A percentile compares a stretch with the other conserved stretches of the same genome.
Conservation (phyloP, 352 stramenopile genomes). For the Phytophthora uliginosa region DNA sequence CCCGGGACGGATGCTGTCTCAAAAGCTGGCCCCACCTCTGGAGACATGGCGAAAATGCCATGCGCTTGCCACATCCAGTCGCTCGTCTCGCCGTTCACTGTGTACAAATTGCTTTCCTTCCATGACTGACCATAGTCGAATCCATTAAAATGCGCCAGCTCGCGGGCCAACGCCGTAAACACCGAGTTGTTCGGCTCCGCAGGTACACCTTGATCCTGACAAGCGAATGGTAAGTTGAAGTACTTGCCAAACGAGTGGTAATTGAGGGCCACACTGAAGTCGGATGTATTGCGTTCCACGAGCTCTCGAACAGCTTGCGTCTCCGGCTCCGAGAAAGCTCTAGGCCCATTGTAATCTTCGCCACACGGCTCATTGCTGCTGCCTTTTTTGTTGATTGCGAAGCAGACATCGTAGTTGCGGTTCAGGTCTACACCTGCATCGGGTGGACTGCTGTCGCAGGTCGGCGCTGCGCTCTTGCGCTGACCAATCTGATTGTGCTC, state of each 20-base stretch:
- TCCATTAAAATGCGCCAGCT: constrained; percentile 82
- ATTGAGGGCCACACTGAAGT: constrained; percentile 79
- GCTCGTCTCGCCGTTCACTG: constrained; percentile 89
- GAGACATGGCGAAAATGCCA: constrained; percentile 88
- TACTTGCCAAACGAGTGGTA: constrained; percentile 90
- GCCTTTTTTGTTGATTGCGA: constrained; percentile 63
- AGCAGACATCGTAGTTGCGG: constrained; percentile 89
- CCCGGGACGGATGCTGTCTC: constrained; percentile 41
- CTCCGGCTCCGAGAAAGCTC: constrained; percentile 86
- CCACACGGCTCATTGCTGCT: constrained; percentile 75
- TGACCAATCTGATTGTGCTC: constrained; percentile 51
- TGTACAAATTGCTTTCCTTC: constrained; percentile 89
- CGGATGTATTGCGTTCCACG: constrained; percentile 56
- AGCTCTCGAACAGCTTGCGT: constrained; percentile 78
- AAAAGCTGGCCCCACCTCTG: constrained; percentile 82
- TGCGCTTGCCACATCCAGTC: constrained; percentile 90
- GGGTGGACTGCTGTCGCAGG: constrained; percentile 37
- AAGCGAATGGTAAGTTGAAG: constrained; percentile 89
- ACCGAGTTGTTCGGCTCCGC: constrained; percentile 40
- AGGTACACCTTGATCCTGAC: constrained; percentile 66
- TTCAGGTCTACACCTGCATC: constrained; percentile 85
- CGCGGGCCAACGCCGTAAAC: constrained; percentile 62
- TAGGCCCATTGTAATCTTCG: constrained; percentile 78
- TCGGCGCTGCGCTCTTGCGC: constrained; percentile 74
- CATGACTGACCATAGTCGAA: constrained; percentile 85